These are phyloP conservation scores for Plectosphaerella plurivora DNA, from an alignment of 2,329 filamentous ascomycete species.

Conservation along the genomic window DNA sequence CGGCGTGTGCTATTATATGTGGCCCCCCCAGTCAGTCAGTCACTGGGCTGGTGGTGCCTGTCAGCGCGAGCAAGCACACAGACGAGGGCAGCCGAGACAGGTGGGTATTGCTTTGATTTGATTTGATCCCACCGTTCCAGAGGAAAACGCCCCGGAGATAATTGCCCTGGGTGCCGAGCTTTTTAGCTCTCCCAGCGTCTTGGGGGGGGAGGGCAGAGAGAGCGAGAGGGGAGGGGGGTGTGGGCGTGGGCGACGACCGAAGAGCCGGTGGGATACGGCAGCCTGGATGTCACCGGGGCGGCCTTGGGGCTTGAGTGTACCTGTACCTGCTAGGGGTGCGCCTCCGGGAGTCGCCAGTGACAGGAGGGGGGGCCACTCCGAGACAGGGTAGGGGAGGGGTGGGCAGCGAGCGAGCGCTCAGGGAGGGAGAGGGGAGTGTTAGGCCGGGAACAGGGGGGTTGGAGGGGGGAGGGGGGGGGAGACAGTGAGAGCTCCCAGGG, in stretches of 20 bases:
- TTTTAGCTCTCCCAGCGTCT: neutral
- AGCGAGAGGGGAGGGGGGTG: neutral
- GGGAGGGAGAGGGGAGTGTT: too few species aligned
- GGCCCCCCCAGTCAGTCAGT: neutral
- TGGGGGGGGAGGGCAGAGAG: neutral
- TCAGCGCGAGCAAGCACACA: too few species aligned
- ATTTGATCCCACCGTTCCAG: neutral
- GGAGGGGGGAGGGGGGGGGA: too few species aligned
- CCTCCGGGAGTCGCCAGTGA: too few species aligned
- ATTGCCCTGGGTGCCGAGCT: neutral
- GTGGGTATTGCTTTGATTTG: neutral
- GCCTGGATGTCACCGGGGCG: too few species aligned
- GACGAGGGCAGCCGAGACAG: too few species aligned
- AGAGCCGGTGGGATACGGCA: too few species aligned
- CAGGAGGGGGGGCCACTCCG: too few species aligned
- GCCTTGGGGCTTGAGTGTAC: neutral
- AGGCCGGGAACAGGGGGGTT: too few species aligned
- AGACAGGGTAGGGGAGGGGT: too few species aligned
- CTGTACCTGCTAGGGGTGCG: neutral
- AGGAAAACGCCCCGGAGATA: neutral
- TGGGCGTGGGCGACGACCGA: neutral
- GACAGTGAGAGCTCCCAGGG: too few species aligned
- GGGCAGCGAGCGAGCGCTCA: neutral
- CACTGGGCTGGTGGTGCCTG: neutral
- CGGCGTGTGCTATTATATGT: neutral